Percentiles rank a stretch among this genome's conserved stretches.
These are phyloP conservation scores for Mortierella alpina DNA, from an alignment of 192 early-diverging fungal species.

Conservation along the genomic window DNA sequence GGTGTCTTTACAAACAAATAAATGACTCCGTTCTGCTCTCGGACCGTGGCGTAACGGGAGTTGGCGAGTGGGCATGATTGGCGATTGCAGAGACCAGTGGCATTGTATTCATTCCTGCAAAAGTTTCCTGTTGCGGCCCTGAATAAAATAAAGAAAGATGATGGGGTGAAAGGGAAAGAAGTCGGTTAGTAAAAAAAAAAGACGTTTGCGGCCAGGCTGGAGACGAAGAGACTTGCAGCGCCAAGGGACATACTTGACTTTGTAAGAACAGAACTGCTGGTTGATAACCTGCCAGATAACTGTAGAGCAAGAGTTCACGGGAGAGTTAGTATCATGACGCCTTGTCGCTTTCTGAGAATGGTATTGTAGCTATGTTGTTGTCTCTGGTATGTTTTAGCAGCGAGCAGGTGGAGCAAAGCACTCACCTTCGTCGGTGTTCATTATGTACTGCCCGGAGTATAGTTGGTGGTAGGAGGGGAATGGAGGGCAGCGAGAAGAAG, in stretches of 20 bases:
- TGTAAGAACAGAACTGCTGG: conserved; percentile 97
- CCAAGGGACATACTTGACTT: conserved; percentile 83
- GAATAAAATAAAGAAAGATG: conserved; percentile 3
- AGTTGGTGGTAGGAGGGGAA: background rate
- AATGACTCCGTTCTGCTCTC: conserved; percentile 82
- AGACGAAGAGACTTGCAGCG: background rate
- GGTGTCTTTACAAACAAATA: conserved; percentile 96
- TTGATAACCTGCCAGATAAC: conserved; percentile 97
- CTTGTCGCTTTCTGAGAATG: too few species aligned
- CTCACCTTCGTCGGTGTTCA: conserved; percentile 49
- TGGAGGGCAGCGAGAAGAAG: background rate
- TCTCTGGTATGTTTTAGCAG: too few species aligned
- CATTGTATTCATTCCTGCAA: conserved; percentile 96
- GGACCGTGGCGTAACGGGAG: conserved; percentile 93
- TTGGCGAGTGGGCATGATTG: conserved; percentile 97
- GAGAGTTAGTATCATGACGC: background rate
- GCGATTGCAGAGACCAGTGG: conserved; percentile 95
- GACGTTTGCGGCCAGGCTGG: background rate
- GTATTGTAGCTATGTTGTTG: too few species aligned
- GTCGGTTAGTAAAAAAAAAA: background rate
- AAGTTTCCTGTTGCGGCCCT: conserved; percentile 90
- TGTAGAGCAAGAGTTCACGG: conserved; percentile 3
- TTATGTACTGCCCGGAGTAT: background rate
- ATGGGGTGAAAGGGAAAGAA: background rate
- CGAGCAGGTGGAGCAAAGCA: background rate